Conservation (phyloP, 1,139 yeast species). For the Yamadazyma sp. region DNA sequence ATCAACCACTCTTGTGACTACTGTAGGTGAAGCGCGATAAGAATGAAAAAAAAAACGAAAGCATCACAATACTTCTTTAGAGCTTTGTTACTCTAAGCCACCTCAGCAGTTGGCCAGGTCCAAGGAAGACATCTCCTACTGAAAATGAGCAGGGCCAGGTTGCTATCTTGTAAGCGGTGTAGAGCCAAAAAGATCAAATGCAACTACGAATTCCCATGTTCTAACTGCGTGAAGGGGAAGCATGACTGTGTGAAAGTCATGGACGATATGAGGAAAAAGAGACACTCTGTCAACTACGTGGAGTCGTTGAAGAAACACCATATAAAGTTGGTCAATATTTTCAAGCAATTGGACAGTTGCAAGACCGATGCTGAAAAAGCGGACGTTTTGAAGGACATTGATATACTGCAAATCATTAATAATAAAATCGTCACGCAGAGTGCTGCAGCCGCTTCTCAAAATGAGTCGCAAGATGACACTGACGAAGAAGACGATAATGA, state of each 20-base stretch:
- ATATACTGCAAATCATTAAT: constrained; percentile 1
- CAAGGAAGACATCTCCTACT: neutral
- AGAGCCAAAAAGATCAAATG: constrained; percentile 56
- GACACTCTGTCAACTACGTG: constrained; percentile 54
- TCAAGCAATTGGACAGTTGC: constrained; percentile 24
- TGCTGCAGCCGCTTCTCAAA: constrained; percentile 7
- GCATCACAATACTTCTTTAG: neutral
- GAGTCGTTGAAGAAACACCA: constrained; percentile 33
- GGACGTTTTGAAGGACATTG: constrained; percentile 20
- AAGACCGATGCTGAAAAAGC: constrained; percentile 22
- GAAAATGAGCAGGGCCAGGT: constrained; percentile 10
- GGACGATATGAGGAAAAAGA: constrained; percentile 52
- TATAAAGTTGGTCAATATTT: constrained; percentile 22
- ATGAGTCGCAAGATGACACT: constrained; percentile 2
- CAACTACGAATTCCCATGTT: constrained; percentile 51
- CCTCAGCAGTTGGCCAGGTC: neutral
- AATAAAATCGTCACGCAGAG: constrained; percentile 1
- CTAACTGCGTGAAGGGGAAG: constrained; percentile 44
- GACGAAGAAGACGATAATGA: constrained; percentile 20
- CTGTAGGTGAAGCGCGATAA: neutral
- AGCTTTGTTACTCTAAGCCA: no score
- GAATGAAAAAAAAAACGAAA: neutral
- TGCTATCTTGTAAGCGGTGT: constrained; percentile 45
- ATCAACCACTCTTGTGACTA: neutral
- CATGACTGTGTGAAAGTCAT: constrained; percentile 51